A percentile compares a stretch with the other conserved stretches of the same genome.
Evolutionary conservation across 805 yeast genomes (phyloP).

Genomic region (Clavispora carvajalis): DNA sequence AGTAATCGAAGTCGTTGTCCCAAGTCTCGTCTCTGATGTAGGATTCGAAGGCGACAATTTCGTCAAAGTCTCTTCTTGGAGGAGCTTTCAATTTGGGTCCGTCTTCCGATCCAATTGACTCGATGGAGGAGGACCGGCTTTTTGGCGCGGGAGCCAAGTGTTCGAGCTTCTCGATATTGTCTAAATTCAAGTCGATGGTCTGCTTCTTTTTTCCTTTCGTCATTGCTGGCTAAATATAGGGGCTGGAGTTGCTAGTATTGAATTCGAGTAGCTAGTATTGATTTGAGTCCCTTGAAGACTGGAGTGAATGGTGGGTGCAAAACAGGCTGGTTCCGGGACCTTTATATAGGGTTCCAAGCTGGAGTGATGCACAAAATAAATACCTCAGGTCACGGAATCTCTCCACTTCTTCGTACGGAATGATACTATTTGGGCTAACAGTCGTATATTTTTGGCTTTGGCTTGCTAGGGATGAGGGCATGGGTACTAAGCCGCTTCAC

Average conservation of each 20-base stretch:
- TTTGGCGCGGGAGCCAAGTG: conserved; percentile 37
- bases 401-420: not conserved
- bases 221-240: conserved; percentile 3
- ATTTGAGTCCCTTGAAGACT: no score
- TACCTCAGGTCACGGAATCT: not conserved
- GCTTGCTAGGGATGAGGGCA: no score
- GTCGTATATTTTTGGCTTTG: no score
- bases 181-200: conserved; percentile 27
- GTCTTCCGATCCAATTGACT: conserved; percentile 30
- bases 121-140: conserved; percentile 32
- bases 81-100: conserved; percentile 33
- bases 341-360: not conserved
- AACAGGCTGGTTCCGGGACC: no score
- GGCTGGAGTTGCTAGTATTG: not conserved
- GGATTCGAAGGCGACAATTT: conserved; percentile 54
- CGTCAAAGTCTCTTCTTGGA: conserved; percentile 51
- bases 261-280: no score
- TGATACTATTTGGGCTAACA: no score
- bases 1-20: conserved; percentile 67
- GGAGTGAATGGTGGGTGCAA: not conserved
- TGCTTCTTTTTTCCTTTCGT: conserved; percentile 25
- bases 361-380: not conserved
- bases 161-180: conserved; percentile 33
- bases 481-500: no score
- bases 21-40: conserved; percentile 68